A percentile compares a stretch with the other conserved stretches of the same genome.
Conservation (phyloP, 768 basidiomycete genomes). For the Leucosporidium creatinivorum region DNA sequence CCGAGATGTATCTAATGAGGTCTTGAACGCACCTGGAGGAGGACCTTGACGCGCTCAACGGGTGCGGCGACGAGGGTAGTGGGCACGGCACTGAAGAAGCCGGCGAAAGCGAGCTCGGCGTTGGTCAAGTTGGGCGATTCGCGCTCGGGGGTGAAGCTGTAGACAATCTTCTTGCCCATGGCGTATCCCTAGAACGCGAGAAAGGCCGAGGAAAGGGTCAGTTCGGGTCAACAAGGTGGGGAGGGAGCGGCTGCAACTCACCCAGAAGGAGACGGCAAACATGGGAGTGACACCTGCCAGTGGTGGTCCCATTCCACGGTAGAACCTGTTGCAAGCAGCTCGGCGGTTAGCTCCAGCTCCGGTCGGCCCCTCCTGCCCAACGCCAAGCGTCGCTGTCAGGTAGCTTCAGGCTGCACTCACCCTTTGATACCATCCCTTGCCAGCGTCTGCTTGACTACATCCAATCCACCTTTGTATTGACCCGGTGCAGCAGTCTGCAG, state of each 20-base stretch:
- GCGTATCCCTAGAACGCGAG: conserved; percentile 70
- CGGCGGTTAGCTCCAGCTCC: not conserved
- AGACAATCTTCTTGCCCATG: conserved; percentile 78
- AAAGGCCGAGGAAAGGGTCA: conserved; percentile 3
- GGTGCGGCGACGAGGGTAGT: conserved; percentile 89
- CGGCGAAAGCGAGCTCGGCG: conserved; percentile 78
- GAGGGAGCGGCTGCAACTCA: conserved; percentile 43
- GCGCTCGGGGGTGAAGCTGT: conserved; percentile 68
- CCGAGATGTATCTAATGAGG: no score
- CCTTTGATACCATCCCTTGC: conserved; percentile 85
- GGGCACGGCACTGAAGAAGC: conserved; percentile 89
- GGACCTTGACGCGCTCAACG: conserved; percentile 91
- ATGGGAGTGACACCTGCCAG: conserved; percentile 71
- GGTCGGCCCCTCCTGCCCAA: not conserved
- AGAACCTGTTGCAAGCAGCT: conserved; percentile 53
- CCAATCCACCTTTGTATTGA: conserved; percentile 80
- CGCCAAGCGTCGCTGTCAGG: not conserved
- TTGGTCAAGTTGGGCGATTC: conserved; percentile 57
- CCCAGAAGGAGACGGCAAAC: conserved; percentile 98
- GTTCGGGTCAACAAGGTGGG: not conserved
- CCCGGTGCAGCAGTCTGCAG: conserved; percentile 87
- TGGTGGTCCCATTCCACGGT: conserved; percentile 54
- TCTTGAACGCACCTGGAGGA: conserved; percentile 62
- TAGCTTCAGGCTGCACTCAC: conserved; percentile 44
- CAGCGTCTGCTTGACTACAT: conserved; percentile 83